Percentiles rank a stretch among this genome's conserved stretches.
phyloP scores from a whole-genome alignment of 163 green algal species.

The Scenedesmus sp. region DNA sequence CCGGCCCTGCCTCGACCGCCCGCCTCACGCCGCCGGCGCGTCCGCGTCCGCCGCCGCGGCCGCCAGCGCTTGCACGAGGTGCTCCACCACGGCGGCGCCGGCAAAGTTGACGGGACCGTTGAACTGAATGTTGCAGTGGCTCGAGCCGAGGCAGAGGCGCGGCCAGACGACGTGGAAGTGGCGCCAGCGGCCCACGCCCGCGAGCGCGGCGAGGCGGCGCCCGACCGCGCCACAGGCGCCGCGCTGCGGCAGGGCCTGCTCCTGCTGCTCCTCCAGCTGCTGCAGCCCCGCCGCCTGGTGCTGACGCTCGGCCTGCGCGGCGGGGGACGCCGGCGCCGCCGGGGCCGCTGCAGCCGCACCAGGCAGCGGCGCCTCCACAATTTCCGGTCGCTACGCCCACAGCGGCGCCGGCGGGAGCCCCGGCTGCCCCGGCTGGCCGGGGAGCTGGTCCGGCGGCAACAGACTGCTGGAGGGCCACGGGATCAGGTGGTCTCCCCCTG shows the following conservation, averaged over 20 bases:
- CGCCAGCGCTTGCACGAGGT: conserved; percentile 15
- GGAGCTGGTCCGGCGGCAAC: not conserved
- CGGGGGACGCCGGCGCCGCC: not conserved
- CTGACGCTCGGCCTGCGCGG: conserved; percentile 4
- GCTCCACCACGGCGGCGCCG: conserved; percentile 16
- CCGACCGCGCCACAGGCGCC: not conserved
- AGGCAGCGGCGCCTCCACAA: conserved; percentile 9
- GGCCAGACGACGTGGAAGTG: conserved; percentile 28
- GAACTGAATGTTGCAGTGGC: conserved; percentile 39
- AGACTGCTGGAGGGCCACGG: conserved; percentile 26
- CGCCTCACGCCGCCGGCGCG: too few species aligned
- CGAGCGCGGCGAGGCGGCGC: not conserved
- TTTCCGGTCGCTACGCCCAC: not conserved
- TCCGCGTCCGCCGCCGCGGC: too few species aligned
- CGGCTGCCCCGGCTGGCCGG: not conserved
- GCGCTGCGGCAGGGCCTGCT: not conserved
- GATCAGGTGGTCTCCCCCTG: conserved; percentile 35
- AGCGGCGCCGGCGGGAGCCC: not conserved
- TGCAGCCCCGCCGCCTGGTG: not conserved
- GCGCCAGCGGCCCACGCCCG: not conserved
- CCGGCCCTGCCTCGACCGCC: too few species aligned
- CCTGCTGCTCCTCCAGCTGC: not conserved
- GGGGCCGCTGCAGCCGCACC: conserved; percentile 12
- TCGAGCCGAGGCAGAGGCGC: conserved; percentile 20
- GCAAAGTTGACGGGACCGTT: conserved; percentile 30